Conservation (phyloP, 2,329 filamentous ascomycete species). For the Raffaelea arxii region DNA sequence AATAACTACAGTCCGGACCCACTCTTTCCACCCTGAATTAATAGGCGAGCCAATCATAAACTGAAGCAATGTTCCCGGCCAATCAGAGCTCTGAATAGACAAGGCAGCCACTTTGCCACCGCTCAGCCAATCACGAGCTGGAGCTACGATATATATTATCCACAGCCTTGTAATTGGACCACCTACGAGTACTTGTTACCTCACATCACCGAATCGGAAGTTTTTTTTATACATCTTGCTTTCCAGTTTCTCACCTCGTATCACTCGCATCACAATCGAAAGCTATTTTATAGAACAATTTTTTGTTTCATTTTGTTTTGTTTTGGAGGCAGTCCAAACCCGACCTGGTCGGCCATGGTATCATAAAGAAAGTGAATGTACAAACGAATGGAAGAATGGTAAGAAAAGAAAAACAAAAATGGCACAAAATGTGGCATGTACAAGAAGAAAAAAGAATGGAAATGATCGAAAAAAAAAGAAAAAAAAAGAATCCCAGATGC, state of each 20-base stretch:
- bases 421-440: not conserved
- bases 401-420: not conserved
- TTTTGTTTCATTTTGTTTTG: not conserved
- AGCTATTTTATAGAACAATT: not conserved
- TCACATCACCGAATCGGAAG: not conserved
- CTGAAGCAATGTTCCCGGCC: not conserved
- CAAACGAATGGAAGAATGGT: conserved; percentile 1
- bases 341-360: not conserved
- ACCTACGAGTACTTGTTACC: too few relatives aligned
- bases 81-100: not conserved
- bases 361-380: not conserved
- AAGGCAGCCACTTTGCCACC: not conserved
- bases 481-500: not conserved
- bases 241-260: not conserved
- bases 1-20: conserved; percentile 16
- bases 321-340: not conserved
- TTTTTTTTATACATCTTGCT: not conserved
- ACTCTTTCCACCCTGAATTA: not conserved
- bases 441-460: not conserved
- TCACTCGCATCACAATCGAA: not conserved
- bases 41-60: not conserved
- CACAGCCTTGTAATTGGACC: too few relatives aligned
- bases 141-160: not conserved
- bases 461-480: not conserved
- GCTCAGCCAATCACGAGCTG: not conserved